Conservation (phyloP, 176 grass and related monocot species). For the Aegilops speltoides region DNA sequence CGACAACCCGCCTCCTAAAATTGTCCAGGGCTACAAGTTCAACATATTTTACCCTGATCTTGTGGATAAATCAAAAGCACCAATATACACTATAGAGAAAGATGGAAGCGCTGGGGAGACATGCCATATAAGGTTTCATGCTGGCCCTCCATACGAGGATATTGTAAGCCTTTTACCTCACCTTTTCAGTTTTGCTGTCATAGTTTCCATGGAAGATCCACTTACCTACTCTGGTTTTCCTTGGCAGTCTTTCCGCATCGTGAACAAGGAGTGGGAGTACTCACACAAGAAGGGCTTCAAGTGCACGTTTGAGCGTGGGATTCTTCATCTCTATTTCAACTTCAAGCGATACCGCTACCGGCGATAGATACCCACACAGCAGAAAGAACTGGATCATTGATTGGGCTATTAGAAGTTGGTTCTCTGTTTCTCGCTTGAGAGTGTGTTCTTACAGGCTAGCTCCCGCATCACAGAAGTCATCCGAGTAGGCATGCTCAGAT, state of each 20-base stretch:
- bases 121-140: constrained; percentile 88
- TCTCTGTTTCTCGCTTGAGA: background rate
- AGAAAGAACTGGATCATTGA: background rate
- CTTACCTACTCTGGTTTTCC: background rate
- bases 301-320: constrained; percentile 91
- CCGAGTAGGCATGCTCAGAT: background rate
- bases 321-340: constrained; percentile 97
- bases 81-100: constrained; percentile 85
- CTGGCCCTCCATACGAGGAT: constrained; percentile 93
- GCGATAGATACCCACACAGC: constrained; percentile 13
- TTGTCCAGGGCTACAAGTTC: constrained; percentile 98
- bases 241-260: constrained; percentile 75
- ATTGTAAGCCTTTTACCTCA: constrained; percentile 57
- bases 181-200: constrained; percentile 4
- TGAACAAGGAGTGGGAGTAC: constrained; percentile 99
- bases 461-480: no score
- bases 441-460: background rate
- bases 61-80: constrained; percentile 90
- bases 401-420: background rate
- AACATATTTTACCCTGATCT: constrained; percentile 99
- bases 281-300: constrained; percentile 99
- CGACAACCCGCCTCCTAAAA: constrained; percentile 92
- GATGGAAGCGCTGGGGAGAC: constrained; percentile 85
- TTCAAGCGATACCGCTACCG: constrained; percentile 94
- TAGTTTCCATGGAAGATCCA: background rate